These are phyloP conservation scores for Chaetomium fimeti DNA, from an alignment of 495 filamentous ascomycete genomes.

Conservation along the genomic window DNA sequence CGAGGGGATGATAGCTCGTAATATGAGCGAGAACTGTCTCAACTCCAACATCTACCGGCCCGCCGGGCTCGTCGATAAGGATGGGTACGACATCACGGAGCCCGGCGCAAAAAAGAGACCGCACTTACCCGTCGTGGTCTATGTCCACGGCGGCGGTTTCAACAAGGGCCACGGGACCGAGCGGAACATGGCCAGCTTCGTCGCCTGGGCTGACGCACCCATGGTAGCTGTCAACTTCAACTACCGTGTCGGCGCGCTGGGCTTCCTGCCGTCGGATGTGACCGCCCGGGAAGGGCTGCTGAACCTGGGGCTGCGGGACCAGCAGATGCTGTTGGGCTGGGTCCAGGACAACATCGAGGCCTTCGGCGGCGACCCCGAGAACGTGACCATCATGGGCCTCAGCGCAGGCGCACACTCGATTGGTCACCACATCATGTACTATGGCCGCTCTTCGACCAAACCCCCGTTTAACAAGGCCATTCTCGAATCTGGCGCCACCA, in stretches of 20 bases:
- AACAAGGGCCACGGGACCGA: conserved; percentile 46
- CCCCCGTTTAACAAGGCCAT: conserved; percentile 61
- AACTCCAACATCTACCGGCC: conserved; percentile 52
- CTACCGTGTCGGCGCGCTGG: conserved; percentile 67
- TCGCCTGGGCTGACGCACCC: conserved; percentile 52
- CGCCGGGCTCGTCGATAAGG: conserved; percentile 32
- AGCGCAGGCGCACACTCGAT: conserved; percentile 71
- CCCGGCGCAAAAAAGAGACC: conserved; percentile 24
- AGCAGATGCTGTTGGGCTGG: conserved; percentile 64
- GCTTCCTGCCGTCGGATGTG: conserved; percentile 59
- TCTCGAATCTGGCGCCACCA: conserved; percentile 62
- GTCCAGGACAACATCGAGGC: conserved; percentile 57
- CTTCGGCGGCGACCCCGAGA: conserved; percentile 62
- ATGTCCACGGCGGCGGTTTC: conserved; percentile 57
- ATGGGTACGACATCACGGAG: conserved; percentile 1
- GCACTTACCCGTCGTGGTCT: conserved; percentile 59
- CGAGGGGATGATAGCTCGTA: conserved; percentile 26
- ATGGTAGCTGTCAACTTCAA: conserved; percentile 64
- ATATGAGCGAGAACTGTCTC: conserved; percentile 52
- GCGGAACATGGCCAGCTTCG: conserved; percentile 52
- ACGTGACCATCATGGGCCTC: conserved; percentile 64
- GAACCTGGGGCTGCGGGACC: conserved; percentile 70
- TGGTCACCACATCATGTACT: conserved; percentile 62
- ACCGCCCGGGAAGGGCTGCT: conserved; percentile 56
- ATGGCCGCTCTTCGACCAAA: conserved; percentile 34